Percentiles rank a stretch among this genome's conserved stretches.
Evolutionary conservation across 1,139 yeast genomes (phyloP).

Genomic region (Yarrowia galli): DNA sequence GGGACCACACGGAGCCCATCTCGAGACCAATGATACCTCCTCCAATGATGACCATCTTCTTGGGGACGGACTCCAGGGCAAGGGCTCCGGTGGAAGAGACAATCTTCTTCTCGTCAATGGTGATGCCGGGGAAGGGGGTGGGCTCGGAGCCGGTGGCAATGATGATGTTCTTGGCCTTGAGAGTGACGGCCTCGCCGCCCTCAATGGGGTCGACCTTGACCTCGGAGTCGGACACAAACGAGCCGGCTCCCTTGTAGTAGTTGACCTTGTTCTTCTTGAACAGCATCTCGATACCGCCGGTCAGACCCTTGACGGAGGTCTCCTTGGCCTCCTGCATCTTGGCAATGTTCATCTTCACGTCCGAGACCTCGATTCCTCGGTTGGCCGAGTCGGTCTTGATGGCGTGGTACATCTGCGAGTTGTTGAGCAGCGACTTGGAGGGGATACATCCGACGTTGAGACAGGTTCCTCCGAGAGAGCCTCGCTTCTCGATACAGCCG

Average conservation of each 20-base stretch:
- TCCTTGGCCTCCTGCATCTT: slow-evolving; percentile 93
- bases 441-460: slow-evolving; percentile 98
- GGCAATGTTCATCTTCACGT: slow-evolving; percentile 73
- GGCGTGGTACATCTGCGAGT: slow-evolving; percentile 91
- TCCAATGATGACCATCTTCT: slow-evolving; percentile 91
- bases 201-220: slow-evolving; percentile 85
- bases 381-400: slow-evolving; percentile 81
- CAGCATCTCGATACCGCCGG: slow-evolving; percentile 92
- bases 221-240: slow-evolving; percentile 81
- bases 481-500: slow-evolving; percentile 97
- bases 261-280: slow-evolving; percentile 96
- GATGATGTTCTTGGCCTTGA: slow-evolving; percentile 86
- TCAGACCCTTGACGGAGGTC: slow-evolving; percentile 83
- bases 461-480: slow-evolving; percentile 97
- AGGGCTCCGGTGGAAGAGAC: slow-evolving; percentile 96
- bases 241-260: slow-evolving; percentile 92
- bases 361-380: slow-evolving; percentile 88
- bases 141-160: slow-evolving; percentile 99
- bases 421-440: slow-evolving; percentile 92
- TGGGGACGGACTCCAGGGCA: slow-evolving; percentile 85
- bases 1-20: slow-evolving; percentile 98
- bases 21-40: slow-evolving; percentile 99
- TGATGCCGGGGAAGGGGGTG: slow-evolving; percentile 98
- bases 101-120: slow-evolving; percentile 95
- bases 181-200: slow-evolving; percentile 70